phyloP scores from a whole-genome alignment of 345 rosid genomes.

The Citrus inodora region DNA sequence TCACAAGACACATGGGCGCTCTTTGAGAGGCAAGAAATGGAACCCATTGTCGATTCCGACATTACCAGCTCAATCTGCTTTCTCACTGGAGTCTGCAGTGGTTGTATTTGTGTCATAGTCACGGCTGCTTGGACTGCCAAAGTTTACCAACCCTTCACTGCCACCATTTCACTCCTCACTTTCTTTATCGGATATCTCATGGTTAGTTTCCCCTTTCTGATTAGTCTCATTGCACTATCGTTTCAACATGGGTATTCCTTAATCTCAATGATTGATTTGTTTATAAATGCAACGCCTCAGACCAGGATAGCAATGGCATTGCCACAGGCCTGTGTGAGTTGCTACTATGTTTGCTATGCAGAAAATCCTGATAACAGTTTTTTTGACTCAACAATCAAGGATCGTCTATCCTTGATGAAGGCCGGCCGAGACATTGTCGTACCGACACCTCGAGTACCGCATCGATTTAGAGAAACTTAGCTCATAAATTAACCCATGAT shows the following conservation, averaged over 20 bases:
- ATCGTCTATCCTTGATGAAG: conserved; percentile 44
- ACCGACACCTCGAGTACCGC: conserved; percentile 72
- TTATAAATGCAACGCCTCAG: conserved; percentile 33
- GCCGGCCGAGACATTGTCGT: conserved; percentile 45
- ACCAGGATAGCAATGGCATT: conserved; percentile 95
- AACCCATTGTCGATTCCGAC: conserved; percentile 67
- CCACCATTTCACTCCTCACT: conserved; percentile 71
- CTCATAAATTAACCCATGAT: background rate
- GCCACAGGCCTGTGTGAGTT: conserved; percentile 93
- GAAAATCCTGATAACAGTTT: conserved; percentile 75
- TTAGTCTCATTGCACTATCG: background rate
- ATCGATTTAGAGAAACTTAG: conserved; percentile 20
- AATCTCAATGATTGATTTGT: background rate
- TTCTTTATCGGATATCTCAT: conserved; percentile 87
- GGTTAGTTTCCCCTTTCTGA: conserved; percentile 41
- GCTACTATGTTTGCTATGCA: conserved; percentile 92
- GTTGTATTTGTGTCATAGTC: conserved; percentile 77
- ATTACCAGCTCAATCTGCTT: conserved; percentile 90
- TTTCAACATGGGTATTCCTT: conserved; percentile 15
- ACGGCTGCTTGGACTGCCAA: conserved; percentile 81
- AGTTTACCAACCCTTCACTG: conserved; percentile 64
- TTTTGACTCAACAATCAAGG: conserved; percentile 64
- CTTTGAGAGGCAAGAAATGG: conserved; percentile 60
- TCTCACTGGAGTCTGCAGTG: conserved; percentile 92
- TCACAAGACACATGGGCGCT: conserved; percentile 90